Percentiles rank a stretch among this genome's conserved stretches.
These are phyloP conservation scores for Prunus padus DNA, from an alignment of 306 rosid genomes.

Conservation along the genomic window DNA sequence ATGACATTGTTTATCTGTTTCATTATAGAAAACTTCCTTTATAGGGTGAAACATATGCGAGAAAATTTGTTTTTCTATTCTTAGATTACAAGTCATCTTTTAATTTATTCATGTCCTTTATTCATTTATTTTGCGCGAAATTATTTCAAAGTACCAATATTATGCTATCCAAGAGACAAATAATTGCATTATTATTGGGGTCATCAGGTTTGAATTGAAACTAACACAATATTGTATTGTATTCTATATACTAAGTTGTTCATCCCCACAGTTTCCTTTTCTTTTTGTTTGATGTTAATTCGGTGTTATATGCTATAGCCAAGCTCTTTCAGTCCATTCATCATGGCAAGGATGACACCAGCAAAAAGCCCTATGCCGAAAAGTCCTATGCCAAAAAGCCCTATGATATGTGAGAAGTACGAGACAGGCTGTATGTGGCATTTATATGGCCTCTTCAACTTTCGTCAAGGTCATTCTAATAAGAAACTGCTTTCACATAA, in stretches of 20 bases:
- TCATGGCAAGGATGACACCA: constrained; percentile 56
- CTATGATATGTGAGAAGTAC: constrained; percentile 40
- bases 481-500: constrained; percentile 41
- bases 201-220: constrained; percentile 9
- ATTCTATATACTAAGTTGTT: neutral
- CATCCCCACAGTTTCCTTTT: neutral
- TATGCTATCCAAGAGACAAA: neutral
- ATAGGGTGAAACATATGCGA: neutral
- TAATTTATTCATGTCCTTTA: neutral
- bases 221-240: neutral
- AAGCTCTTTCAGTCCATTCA: constrained; percentile 11
- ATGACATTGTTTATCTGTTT: neutral
- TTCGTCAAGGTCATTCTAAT: constrained; percentile 39
- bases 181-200: neutral
- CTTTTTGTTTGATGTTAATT: neutral
- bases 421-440: constrained; percentile 55
- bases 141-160: neutral
- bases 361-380: constrained; percentile 30
- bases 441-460: constrained; percentile 52
- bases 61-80: neutral
- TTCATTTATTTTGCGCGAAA: neutral
- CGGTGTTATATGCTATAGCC: constrained; percentile 12
- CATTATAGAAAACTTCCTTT: constrained; percentile 5
- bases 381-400: constrained; percentile 29
- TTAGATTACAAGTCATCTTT: neutral